Evolutionary conservation across 352 stramenopile genomes (phyloP), one percentile per base, ranked within the genome.

Genomic region (Phytopythium vexans): DNA sequence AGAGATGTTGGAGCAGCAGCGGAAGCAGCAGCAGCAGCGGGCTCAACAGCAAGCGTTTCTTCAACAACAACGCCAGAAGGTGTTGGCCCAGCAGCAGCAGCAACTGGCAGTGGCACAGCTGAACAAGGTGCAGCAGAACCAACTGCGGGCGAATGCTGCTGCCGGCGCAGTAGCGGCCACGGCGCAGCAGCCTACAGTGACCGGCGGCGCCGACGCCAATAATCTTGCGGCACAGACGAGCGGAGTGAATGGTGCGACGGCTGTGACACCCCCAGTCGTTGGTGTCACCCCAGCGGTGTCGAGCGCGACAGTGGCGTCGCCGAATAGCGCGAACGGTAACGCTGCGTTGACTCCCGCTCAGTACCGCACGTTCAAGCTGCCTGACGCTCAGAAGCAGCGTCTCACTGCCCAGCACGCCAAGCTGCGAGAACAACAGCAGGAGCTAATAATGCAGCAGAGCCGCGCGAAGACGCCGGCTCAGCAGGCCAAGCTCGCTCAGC

Each of bases 391-490:
- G 42, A 89, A 89, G 56, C 74, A 88, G 42, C 77, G 74, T 9
- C 47, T 92, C 40, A 89, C 80, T 3, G 76, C 73, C 2, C 72
- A 92, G 35, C 77, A 89, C 41, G 77, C 74, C 14, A 86, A 87
- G 67, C 52, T 92, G 11, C 80, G 77, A 4, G 77, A 90, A 49
- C 78, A 90, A 48, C 82, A 92, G 51, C 79, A 92, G 50, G 82
- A 92, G 45, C 60, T 92, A 10, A 86, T 92, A 33, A 67, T 76
- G 57, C 77, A 92, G 53, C 81, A 93, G 56, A 78, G 69, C 31
- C 71, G 72, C 31, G 79, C 79, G 38, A 93, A 91, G 60, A 83
- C 76, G 8, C 79, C 78, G 10, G 74, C 74, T 37, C 64, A 74
- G 34, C 81, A 93, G 46, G 77, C 81, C 3, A 93, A 91, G 52